Percentiles rank a stretch among this genome's conserved stretches.
Evolutionary conservation across 306 rosid species (phyloP).

Genomic region (Dalbergia cochinchinensis): DNA sequence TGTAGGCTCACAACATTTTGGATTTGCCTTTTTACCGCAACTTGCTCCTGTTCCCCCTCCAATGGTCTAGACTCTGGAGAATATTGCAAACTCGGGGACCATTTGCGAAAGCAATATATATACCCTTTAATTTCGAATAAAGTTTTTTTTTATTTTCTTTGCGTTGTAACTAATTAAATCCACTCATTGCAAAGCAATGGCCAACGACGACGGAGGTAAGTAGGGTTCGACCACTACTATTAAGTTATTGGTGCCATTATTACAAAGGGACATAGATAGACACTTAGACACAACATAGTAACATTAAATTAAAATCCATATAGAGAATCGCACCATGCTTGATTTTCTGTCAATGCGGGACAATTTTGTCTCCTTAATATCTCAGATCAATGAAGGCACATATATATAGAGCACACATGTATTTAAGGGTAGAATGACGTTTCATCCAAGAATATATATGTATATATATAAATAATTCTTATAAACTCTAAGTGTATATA

Average conservation of each 20-base stretch:
- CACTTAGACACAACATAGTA: background rate
- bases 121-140: background rate
- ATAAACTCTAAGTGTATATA: background rate
- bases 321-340: constrained; percentile 37
- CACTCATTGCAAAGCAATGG: constrained; percentile 6
- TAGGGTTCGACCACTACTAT: constrained; percentile 23
- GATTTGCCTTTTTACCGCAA: constrained; percentile 14
- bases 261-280: constrained; percentile 10
- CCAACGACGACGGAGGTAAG: constrained; percentile 5
- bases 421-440: constrained; percentile 36
- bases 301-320: background rate
- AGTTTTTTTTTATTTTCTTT: background rate
- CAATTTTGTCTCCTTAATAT: constrained; percentile 35
- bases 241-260: constrained; percentile 33
- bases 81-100: constrained; percentile 29
- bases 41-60: background rate
- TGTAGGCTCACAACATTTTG: background rate
- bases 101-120: background rate
- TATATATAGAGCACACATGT: constrained; percentile 15
- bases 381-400: constrained; percentile 15
- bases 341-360: constrained; percentile 38
- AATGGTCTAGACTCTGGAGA: background rate
- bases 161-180: background rate
- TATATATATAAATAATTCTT: background rate
- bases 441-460: background rate